phyloP scores from a whole-genome alignment of 257 asterid species.

The Salvia miltiorrhiza region DNA sequence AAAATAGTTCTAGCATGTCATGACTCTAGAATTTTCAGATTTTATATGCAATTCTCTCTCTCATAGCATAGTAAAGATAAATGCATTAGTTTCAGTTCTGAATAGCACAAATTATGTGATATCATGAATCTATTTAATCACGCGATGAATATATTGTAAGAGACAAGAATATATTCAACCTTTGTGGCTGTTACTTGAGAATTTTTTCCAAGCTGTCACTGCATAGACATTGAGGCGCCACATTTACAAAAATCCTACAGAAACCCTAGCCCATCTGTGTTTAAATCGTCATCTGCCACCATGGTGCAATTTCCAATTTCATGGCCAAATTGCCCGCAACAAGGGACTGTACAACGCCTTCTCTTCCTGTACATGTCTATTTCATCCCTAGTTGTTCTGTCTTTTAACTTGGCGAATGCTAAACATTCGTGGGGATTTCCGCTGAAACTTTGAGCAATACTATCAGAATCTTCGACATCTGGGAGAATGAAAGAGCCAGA shows the following conservation, averaged over 20 bases:
- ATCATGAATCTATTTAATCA: slow-evolving; percentile 1
- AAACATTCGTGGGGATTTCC: slow-evolving; percentile 31
- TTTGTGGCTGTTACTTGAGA: slow-evolving; percentile 2
- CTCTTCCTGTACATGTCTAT: slow-evolving; percentile 44
- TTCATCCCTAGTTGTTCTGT: slow-evolving; percentile 43
- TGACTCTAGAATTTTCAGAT: neutral
- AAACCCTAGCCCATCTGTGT: slow-evolving; percentile 40
- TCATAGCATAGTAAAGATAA: neutral
- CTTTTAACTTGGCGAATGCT: slow-evolving; percentile 37
- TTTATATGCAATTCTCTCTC: neutral
- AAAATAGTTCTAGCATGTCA: neutral
- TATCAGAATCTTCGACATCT: slow-evolving; percentile 54
- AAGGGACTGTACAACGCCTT: slow-evolving; percentile 41
- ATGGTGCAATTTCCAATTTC: slow-evolving; percentile 43
- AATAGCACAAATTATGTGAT: slow-evolving; percentile 2
- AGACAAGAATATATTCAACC: neutral
- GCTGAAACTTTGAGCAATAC: slow-evolving; percentile 43
- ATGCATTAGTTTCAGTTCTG: neutral
- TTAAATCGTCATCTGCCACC: slow-evolving; percentile 41
- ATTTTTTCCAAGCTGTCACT: neutral
- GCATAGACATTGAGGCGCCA: neutral
- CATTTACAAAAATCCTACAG: slow-evolving; percentile 24
- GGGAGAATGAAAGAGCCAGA: slow-evolving; percentile 41
- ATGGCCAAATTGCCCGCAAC: slow-evolving; percentile 45
- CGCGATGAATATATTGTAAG: slow-evolving; percentile 3